Evolutionary conservation across 805 yeast genomes (phyloP).

Genomic region (Candida khao-thaluensis): DNA sequence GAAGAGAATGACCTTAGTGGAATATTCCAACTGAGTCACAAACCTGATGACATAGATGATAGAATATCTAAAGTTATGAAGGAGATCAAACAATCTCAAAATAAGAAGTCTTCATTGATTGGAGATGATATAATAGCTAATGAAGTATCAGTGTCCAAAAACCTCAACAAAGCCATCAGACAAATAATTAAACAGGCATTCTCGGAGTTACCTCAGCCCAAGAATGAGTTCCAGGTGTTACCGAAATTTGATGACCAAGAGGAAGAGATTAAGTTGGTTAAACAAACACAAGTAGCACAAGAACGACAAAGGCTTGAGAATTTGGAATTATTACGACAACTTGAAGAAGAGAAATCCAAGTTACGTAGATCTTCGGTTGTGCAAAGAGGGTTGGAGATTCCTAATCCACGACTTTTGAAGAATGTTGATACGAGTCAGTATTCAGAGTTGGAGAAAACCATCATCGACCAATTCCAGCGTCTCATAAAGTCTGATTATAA

Average conservation of each 20-base stretch:
- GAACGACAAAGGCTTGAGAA: slow-evolving; percentile 24
- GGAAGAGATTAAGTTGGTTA: slow-evolving; percentile 20
- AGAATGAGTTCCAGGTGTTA: slow-evolving; percentile 31
- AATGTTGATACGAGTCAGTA: background rate
- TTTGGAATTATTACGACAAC: slow-evolving; percentile 22
- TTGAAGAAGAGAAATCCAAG: slow-evolving; percentile 28
- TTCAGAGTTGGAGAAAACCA: slow-evolving; percentile 16
- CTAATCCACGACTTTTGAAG: slow-evolving; percentile 24
- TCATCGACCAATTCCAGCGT: slow-evolving; percentile 31
- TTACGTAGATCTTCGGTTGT: slow-evolving; percentile 47
- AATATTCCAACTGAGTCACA: slow-evolving; percentile 11
- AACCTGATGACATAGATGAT: slow-evolving; percentile 27
- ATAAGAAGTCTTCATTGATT: slow-evolving; percentile 32
- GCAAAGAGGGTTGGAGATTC: slow-evolving; percentile 45
- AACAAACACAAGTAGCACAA: slow-evolving; percentile 4
- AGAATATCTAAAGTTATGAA: slow-evolving; percentile 32
- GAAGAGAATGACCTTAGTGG: slow-evolving; percentile 15
- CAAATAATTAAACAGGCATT: slow-evolving; percentile 17
- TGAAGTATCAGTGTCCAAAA: slow-evolving; percentile 2
- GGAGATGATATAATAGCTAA: background rate
- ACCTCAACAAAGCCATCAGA: slow-evolving; percentile 12
- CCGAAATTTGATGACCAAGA: slow-evolving; percentile 31
- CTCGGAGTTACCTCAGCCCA: slow-evolving; percentile 38
- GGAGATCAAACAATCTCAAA: slow-evolving; percentile 31
- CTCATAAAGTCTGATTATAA: slow-evolving; percentile 45